Conservation (phyloP, 2,329 filamentous ascomycete species). For the Ceratocystis huliohia region DNA sequence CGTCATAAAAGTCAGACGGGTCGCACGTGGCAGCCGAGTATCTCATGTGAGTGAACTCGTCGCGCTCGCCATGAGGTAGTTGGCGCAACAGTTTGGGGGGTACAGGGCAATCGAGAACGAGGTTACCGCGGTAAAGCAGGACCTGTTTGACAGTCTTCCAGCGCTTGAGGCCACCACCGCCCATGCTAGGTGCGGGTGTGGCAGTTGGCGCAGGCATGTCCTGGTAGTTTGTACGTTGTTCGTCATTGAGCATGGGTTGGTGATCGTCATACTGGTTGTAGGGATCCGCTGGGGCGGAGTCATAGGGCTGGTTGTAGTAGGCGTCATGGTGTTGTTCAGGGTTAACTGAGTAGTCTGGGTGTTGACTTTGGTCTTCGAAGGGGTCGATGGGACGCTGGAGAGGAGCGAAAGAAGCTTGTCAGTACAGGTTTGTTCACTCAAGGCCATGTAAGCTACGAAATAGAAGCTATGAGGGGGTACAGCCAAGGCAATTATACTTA, state of each 20-base stretch:
- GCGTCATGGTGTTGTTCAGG: constrained; percentile 78
- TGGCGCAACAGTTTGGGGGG: constrained; percentile 79
- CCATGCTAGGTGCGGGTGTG: constrained; percentile 18
- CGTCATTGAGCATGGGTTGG: constrained; percentile 61
- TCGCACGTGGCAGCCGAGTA: constrained; percentile 94
- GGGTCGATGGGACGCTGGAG: constrained; percentile 39
- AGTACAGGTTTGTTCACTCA: too few relatives aligned
- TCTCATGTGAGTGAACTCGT: constrained; percentile 77
- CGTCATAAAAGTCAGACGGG: constrained; percentile 71
- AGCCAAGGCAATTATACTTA: constrained; percentile 35
- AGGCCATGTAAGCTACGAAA: neutral
- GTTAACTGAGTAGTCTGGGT: constrained; percentile 59
- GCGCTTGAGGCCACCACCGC: constrained; percentile 48
- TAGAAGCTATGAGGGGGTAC: constrained; percentile 20
- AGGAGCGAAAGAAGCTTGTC: neutral
- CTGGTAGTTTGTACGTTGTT: constrained; percentile 38
- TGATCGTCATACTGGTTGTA: constrained; percentile 54
- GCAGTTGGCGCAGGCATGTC: constrained; percentile 38
- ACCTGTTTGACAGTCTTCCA: constrained; percentile 99
- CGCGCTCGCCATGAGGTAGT: constrained; percentile 79
- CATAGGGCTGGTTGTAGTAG: constrained; percentile 75
- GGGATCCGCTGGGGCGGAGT: constrained; percentile 41
- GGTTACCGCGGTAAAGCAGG: constrained; percentile 89
- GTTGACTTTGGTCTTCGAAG: constrained; percentile 37
- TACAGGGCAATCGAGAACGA: constrained; percentile 92